These are phyloP conservation scores for Umbelopsis sp. DNA, from an alignment of 192 early-diverging fungal species.

Conservation along the genomic window DNA sequence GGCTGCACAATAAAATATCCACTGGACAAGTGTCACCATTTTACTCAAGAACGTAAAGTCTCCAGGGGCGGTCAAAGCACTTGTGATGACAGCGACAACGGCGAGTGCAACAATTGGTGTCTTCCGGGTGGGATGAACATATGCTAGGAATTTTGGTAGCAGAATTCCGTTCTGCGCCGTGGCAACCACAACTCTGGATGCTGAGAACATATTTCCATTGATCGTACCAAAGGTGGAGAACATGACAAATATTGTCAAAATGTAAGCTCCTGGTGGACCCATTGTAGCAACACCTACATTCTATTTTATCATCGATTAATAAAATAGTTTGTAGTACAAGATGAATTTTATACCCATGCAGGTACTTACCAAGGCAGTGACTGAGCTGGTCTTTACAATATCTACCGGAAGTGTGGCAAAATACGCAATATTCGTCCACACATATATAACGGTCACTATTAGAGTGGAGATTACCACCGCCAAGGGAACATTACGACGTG, in stretches of 20 bases:
- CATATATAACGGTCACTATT: constrained; percentile 32
- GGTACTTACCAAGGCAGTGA: not conserved
- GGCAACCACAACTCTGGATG: constrained; percentile 43
- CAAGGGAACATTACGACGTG: constrained; percentile 34
- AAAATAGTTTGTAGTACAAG: too few relatives aligned
- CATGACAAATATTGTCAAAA: constrained; percentile 43
- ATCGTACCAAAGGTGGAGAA: constrained; percentile 52
- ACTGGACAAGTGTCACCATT: constrained; percentile 38
- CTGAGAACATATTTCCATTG: constrained; percentile 62
- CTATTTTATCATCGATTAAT: not conserved
- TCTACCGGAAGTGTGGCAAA: not conserved
- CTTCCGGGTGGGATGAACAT: constrained; percentile 23
- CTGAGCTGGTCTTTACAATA: not conserved
- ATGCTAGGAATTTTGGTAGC: constrained; percentile 21
- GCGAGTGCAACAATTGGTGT: constrained; percentile 30
- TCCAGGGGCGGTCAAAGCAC: constrained; percentile 23
- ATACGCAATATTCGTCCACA: not conserved
- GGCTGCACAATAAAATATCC: constrained; percentile 36
- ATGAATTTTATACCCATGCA: not conserved
- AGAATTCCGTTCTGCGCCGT: constrained; percentile 40
- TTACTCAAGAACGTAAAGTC: constrained; percentile 43
- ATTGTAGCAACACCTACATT: not conserved
- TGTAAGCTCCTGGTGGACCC: constrained; percentile 18
- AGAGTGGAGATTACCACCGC: constrained; percentile 38
- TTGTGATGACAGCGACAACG: constrained; percentile 25